Evolutionary conservation across 2,329 filamentous ascomycete species (phyloP), one percentile per base, ranked within the genome.

Genomic region (Ceratocystis destructans): DNA sequence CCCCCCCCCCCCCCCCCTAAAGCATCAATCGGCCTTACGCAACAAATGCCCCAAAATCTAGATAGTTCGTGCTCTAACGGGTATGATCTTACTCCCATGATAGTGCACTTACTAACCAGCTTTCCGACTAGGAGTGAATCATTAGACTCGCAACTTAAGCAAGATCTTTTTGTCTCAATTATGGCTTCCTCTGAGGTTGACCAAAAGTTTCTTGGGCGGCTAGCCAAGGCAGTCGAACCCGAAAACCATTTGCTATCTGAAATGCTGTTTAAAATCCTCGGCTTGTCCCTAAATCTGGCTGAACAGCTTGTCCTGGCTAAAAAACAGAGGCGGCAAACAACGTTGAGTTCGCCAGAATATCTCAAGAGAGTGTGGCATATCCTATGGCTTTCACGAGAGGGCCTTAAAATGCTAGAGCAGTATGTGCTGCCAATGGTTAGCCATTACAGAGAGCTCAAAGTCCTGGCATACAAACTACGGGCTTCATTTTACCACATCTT

Each of bases 131-230:
- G 53, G 53, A 22, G 8, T 57, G 8, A 50, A 25, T 31, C 17
- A 57, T 28, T 6, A 45, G 44, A 48, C 61, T 10, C 61, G n/a
- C 41, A 46, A 10, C 28, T 61, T 48, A 50, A 48, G 31, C 59
- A 67, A 44, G 46, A 4, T 5, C 17, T 37, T 22, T 33, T 64
- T n/a, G 55, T 41, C 12, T 57, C 50, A 28, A 64, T 50, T 69
- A 99, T 97, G 94, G 94, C 94, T 78, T 94, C 92, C 74, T 94
- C 91, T 69, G 90, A 96, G 77, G 90, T 97, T 69, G 94, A 99
- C 76, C 92, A 96, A 78, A 99, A 97, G 78, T 96, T 95, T 77
- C 82, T 99, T 72, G 91, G 90, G 77, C 87, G 86, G 73, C 87
- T 96, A 74, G 93, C 94, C 74, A 88, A 87, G 76, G 82, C 86